Conservation (phyloP, 257 asterid species). For the Henckelia pumila region DNA sequence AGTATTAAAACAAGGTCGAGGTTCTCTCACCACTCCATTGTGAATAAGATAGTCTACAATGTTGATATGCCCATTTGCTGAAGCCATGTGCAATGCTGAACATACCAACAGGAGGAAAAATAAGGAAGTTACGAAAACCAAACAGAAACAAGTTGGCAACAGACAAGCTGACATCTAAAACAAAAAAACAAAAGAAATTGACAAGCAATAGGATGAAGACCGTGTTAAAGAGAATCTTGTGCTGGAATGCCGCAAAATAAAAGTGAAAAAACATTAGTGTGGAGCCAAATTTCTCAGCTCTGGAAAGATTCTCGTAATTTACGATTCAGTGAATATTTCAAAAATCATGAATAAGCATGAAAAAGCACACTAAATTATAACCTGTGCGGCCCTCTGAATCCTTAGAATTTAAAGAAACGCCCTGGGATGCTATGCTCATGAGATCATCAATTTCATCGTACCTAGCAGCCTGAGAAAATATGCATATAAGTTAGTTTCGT, state of each 20-base stretch:
- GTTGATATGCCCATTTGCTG: conserved; percentile 81
- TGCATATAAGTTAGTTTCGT: background rate
- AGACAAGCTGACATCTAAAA: background rate
- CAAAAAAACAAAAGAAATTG: background rate
- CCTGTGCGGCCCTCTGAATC: conserved; percentile 67
- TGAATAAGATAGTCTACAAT: conserved; percentile 67
- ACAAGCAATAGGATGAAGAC: background rate
- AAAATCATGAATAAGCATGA: background rate
- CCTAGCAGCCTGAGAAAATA: conserved; percentile 54
- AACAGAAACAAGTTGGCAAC: background rate
- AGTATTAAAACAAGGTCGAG: background rate
- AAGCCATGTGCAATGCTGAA: conserved; percentile 96
- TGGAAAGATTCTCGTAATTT: background rate
- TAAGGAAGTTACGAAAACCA: conserved; percentile 11
- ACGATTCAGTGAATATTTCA: background rate
- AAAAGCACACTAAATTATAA: conserved; percentile 12
- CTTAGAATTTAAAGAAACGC: conserved; percentile 48
- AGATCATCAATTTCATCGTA: conserved; percentile 55
- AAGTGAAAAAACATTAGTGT: background rate
- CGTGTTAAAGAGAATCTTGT: background rate
- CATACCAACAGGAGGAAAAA: conserved; percentile 23
- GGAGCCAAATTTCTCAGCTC: background rate
- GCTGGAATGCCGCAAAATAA: background rate
- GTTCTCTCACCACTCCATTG: conserved; percentile 67
- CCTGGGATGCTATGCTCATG: conserved; percentile 41